phyloP scores from a whole-genome alignment of 2,329 filamentous ascomycete genomes.

The Colletotrichum liriopes region DNA sequence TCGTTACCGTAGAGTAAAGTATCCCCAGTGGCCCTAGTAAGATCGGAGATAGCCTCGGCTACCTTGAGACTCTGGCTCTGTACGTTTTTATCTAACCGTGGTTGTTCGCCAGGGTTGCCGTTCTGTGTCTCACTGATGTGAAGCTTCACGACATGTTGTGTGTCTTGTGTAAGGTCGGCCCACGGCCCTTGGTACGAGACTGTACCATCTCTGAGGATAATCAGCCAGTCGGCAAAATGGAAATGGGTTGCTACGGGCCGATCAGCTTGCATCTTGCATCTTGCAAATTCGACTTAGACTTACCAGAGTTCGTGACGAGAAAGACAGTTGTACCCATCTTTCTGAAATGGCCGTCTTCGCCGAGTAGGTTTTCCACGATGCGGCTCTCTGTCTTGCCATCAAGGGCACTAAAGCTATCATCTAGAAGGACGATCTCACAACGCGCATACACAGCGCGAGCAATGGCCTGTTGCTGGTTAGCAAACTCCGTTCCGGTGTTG shows the following conservation, averaged over 20 bases:
- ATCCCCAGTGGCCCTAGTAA: conserved; percentile 29
- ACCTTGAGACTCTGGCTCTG: conserved; percentile 24
- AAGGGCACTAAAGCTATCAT: conserved; percentile 40
- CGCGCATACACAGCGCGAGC: conserved; percentile 33
- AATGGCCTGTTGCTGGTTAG: conserved; percentile 20
- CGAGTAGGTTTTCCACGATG: conserved; percentile 42
- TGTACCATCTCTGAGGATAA: not conserved
- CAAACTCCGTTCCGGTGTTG: too few species aligned
- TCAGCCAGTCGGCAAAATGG: conserved; percentile 6
- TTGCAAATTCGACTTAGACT: not conserved
- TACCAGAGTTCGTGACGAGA: conserved; percentile 24
- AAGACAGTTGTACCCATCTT: conserved; percentile 42
- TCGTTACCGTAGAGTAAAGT: conserved; percentile 30
- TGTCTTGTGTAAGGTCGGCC: not conserved
- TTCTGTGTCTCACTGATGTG: not conserved
- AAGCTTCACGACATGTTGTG: not conserved
- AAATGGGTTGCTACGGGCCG: conserved; percentile 9
- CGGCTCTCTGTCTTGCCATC: conserved; percentile 39
- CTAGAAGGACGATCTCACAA: conserved; percentile 13
- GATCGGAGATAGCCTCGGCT: conserved; percentile 12
- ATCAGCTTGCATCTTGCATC: too few species aligned
- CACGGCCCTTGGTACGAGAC: conserved; percentile 25
- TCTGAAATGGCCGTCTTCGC: conserved; percentile 42
- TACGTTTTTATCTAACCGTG: conserved; percentile 2
- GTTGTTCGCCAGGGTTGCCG: not conserved